phyloP scores from a whole-genome alignment of 345 rosid genomes.

The Barbarea vulgaris region DNA sequence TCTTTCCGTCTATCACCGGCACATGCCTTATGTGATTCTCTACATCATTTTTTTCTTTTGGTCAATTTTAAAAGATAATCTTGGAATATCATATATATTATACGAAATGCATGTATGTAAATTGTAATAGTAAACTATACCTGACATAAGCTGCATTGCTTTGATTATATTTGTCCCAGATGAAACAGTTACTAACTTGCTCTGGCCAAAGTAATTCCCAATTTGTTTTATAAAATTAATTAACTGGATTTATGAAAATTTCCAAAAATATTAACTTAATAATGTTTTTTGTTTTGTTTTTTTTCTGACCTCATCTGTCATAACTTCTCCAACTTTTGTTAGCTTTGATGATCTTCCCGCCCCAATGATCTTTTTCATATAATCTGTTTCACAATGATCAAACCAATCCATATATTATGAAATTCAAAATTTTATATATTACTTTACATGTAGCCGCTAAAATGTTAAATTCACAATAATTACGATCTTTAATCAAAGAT shows the following conservation, averaged over 20 bases:
- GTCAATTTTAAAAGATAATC: too few species aligned
- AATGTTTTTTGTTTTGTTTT: not conserved
- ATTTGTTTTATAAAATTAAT: not conserved
- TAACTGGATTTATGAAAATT: not conserved
- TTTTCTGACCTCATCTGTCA: slow-evolving; percentile 70
- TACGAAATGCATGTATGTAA: too few species aligned
- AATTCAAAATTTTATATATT: too few species aligned
- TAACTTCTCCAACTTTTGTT: slow-evolving; percentile 80
- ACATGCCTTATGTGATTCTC: slow-evolving; percentile 75
- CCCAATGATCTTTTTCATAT: slow-evolving; percentile 68
- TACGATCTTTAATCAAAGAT: not conserved
- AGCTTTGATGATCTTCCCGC: slow-evolving; percentile 64
- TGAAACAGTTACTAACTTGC: slow-evolving; percentile 63
- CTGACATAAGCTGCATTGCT: slow-evolving; percentile 96
- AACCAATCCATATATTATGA: not conserved
- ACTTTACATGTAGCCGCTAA: not conserved
- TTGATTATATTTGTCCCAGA: slow-evolving; percentile 65
- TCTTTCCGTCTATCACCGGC: slow-evolving; percentile 81
- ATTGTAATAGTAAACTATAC: too few species aligned
- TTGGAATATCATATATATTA: too few species aligned
- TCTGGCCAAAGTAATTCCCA: slow-evolving; percentile 46
- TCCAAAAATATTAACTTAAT: not conserved
- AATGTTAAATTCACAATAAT: not conserved
- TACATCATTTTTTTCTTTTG: too few species aligned
- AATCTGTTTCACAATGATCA: slow-evolving; percentile 55